Conservation (phyloP, 345 rosid genomes). For the Triadica sebifera region DNA sequence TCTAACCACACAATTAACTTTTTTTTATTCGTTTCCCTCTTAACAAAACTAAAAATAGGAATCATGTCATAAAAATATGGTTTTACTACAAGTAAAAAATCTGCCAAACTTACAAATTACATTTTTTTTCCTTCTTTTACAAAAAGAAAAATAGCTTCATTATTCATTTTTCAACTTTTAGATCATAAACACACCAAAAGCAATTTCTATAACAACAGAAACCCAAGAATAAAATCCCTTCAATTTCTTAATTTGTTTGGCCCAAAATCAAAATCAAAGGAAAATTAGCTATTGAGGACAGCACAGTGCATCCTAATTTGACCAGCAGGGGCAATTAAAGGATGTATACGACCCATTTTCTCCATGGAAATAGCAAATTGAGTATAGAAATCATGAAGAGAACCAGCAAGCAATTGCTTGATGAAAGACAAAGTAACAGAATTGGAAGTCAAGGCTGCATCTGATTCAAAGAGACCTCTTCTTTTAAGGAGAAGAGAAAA, state of each 20-base stretch:
- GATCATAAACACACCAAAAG: too few species aligned
- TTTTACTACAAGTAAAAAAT: not conserved
- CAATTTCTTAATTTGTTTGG: too few species aligned
- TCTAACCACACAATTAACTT: too few species aligned
- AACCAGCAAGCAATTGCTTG: slow-evolving; percentile 45
- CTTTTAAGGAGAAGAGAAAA: slow-evolving; percentile 47
- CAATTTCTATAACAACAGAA: too few species aligned
- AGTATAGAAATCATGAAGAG: slow-evolving; percentile 40
- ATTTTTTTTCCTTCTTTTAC: too few species aligned
- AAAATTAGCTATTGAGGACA: slow-evolving; percentile 43
- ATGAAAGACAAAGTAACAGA: slow-evolving; percentile 41
- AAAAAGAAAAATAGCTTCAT: too few species aligned
- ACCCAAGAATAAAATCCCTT: too few species aligned
- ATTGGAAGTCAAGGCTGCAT: slow-evolving; percentile 55
- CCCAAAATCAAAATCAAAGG: not conserved
- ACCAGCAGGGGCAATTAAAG: slow-evolving; percentile 58
- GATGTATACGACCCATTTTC: slow-evolving; percentile 64
- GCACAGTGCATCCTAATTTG: slow-evolving; percentile 71
- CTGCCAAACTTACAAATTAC: not conserved
- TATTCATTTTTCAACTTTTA: too few species aligned
- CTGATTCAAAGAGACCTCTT: slow-evolving; percentile 71
- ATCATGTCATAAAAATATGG: not conserved
- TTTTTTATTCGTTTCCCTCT: too few species aligned
- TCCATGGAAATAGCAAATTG: slow-evolving; percentile 67
- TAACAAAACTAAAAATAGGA: too few species aligned